These are phyloP conservation scores for Triticum urartu DNA, from an alignment of 176 grass and related monocot species.

Conservation along the genomic window DNA sequence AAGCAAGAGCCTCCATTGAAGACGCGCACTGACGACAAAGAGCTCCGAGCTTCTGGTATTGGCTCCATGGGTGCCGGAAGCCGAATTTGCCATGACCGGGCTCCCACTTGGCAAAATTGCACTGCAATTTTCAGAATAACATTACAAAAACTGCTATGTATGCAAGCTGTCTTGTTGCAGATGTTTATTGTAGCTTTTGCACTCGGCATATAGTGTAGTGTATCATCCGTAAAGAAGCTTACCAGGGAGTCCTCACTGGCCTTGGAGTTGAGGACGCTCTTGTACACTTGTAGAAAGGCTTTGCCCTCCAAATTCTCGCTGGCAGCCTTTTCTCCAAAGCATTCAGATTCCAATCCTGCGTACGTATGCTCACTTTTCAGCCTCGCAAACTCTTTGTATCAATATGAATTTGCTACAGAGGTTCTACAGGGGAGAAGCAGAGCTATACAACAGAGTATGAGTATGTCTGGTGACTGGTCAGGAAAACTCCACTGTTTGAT, in stretches of 20 bases:
- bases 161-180: neutral
- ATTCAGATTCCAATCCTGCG: conserved; percentile 73
- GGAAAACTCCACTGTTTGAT: neutral
- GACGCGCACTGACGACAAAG: conserved; percentile 73
- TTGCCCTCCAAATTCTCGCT: conserved; percentile 53
- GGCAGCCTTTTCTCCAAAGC: conserved; percentile 47
- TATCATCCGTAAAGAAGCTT: conserved; percentile 20
- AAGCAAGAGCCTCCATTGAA: conserved; percentile 73
- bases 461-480: neutral
- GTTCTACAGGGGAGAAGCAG: neutral
- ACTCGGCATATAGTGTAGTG: neutral
- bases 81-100: conserved; percentile 73
- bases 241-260: conserved; percentile 79
- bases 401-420: neutral
- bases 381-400: neutral
- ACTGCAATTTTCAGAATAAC: conserved; percentile 42
- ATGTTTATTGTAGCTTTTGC: neutral
- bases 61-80: conserved; percentile 75
- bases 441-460: neutral
- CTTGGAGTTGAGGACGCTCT: conserved; percentile 75
- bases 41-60: conserved; percentile 78
- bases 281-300: conserved; percentile 72
- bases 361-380: neutral
- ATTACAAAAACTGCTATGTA: neutral
- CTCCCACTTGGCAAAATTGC: conserved; percentile 88